Evolutionary conservation across 306 rosid genomes (phyloP).

Genomic region (Quercus engelmannii): DNA sequence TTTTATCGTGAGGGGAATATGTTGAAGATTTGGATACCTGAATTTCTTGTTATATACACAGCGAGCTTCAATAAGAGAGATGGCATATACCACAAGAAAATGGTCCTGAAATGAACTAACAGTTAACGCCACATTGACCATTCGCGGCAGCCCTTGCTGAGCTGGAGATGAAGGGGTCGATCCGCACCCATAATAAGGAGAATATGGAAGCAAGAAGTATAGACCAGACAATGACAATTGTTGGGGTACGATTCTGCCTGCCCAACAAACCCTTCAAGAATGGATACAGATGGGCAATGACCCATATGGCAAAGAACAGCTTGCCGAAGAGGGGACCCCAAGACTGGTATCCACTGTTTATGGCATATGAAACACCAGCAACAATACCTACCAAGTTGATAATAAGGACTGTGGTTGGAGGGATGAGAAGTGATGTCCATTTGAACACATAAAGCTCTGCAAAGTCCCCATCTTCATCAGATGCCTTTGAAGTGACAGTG

Average conservation of each 20-base stretch:
- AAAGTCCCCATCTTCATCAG: constrained; percentile 90
- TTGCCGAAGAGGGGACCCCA: constrained; percentile 94
- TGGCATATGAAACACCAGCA: constrained; percentile 87
- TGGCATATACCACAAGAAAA: neutral
- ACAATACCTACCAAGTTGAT: constrained; percentile 80
- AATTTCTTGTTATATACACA: constrained; percentile 49
- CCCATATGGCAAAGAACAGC: constrained; percentile 88
- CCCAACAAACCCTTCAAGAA: constrained; percentile 96
- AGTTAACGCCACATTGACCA: constrained; percentile 80
- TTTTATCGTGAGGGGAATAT: too few relatives aligned
- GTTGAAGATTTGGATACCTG: constrained; percentile 6
- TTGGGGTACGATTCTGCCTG: constrained; percentile 83
- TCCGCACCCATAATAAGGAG: constrained; percentile 91
- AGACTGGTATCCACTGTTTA: constrained; percentile 90
- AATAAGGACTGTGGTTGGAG: constrained; percentile 86
- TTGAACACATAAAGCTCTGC: constrained; percentile 86
- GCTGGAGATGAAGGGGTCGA: constrained; percentile 66
- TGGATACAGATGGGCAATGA: constrained; percentile 88
- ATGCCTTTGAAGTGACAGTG: constrained; percentile 91
- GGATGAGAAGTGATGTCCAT: constrained; percentile 93
- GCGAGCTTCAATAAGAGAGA: constrained; percentile 16
- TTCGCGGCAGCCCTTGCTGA: constrained; percentile 35
- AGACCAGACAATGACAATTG: constrained; percentile 90
- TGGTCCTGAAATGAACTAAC: constrained; percentile 38
- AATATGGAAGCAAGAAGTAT: constrained; percentile 87